Evolutionary conservation across 2,329 filamentous ascomycete species (phyloP).

Genomic region (Clonostachys rosea): DNA sequence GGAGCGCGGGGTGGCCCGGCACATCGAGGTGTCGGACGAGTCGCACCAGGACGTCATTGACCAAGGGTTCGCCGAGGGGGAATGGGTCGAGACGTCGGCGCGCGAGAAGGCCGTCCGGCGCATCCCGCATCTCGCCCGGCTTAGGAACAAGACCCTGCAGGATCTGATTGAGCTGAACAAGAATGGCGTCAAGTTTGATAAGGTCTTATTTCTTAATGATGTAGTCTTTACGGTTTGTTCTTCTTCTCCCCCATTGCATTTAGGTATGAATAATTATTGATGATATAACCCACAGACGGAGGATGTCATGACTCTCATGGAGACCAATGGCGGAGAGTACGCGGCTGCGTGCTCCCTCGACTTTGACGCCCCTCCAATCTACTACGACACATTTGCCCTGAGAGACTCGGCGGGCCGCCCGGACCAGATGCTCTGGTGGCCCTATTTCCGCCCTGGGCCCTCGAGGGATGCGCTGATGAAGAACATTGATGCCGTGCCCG

Average conservation of each 20-base stretch:
- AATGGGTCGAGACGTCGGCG: slow-evolving; percentile 59
- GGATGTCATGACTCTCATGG: slow-evolving; percentile 50
- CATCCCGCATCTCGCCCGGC: slow-evolving; percentile 62
- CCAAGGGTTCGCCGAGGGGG: background rate
- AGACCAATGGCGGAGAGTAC: slow-evolving; percentile 53
- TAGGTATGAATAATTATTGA: background rate
- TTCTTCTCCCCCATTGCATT: background rate
- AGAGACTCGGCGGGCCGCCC: slow-evolving; percentile 49
- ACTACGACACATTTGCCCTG: slow-evolving; percentile 41
- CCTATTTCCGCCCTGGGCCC: slow-evolving; percentile 46
- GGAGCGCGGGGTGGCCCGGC: slow-evolving; percentile 43
- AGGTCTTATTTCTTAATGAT: slow-evolving; percentile 59
- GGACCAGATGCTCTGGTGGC: slow-evolving; percentile 48
- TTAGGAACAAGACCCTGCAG: slow-evolving; percentile 60
- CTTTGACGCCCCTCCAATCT: slow-evolving; percentile 45
- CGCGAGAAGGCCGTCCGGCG: slow-evolving; percentile 53
- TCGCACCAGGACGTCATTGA: slow-evolving; percentile 46
- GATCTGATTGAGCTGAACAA: slow-evolving; percentile 47
- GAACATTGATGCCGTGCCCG: slow-evolving; percentile 38
- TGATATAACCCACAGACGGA: slow-evolving; percentile 31
- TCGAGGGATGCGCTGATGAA: slow-evolving; percentile 41
- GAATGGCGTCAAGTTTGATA: slow-evolving; percentile 49
- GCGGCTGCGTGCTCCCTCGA: slow-evolving; percentile 60
- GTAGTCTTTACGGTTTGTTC: slow-evolving; percentile 50
- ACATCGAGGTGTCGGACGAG: slow-evolving; percentile 51